Conservation (phyloP, 2,329 filamentous ascomycete genomes). For the Aspergillus sergii region DNA sequence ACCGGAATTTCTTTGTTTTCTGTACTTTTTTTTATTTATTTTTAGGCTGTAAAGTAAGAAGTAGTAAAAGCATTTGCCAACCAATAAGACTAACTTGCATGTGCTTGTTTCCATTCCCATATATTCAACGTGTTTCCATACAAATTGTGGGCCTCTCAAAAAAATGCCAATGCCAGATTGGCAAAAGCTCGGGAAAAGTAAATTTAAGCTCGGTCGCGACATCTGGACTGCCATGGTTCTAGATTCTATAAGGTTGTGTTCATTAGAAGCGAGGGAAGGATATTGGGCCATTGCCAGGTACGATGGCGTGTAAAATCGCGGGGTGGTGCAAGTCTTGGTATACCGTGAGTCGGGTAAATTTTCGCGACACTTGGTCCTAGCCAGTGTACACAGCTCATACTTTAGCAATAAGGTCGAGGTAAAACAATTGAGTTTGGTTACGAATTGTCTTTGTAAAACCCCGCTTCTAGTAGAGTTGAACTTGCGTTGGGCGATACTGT, state of each 20-base stretch:
- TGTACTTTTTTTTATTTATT: not conserved
- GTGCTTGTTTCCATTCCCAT: not conserved
- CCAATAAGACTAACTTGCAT: not conserved
- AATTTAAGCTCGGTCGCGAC: not conserved
- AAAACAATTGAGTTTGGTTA: not conserved
- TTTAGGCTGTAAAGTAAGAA: too few species aligned
- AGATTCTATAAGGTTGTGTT: not conserved
- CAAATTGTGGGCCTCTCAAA: accelerated
- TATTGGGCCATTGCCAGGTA: not conserved
- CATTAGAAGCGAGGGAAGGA: not conserved
- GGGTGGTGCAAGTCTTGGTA: not conserved
- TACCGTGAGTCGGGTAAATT: not conserved
- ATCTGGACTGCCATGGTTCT: not conserved
- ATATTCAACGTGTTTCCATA: not conserved
- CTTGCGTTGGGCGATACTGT: not conserved
- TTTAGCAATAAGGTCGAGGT: not conserved
- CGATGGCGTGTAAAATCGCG: not conserved
- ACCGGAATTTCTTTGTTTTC: not conserved
- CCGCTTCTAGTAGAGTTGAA: too few species aligned
- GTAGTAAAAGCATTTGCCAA: accelerated
- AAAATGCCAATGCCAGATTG: not conserved
- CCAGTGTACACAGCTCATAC: not conserved
- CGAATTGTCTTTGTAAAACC: not conserved
- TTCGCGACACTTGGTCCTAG: not conserved
- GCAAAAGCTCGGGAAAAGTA: not conserved